Base-by-base conservation (phyloP, 2,329 filamentous ascomycete species). In the Alternaria conjuncta region DNA sequence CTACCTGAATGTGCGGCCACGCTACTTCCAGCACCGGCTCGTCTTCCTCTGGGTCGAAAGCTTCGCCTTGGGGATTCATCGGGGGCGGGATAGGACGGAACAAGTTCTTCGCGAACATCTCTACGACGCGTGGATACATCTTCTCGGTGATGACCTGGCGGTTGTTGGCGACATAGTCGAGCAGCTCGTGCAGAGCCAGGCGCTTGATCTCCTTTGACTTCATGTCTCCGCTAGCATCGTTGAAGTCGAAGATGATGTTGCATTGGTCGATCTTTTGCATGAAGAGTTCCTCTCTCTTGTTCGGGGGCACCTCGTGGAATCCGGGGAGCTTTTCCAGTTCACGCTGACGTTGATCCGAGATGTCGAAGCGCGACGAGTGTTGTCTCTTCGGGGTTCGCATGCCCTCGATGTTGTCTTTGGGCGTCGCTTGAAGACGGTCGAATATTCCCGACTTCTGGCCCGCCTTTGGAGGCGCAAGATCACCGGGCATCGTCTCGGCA, bases 221-320 rank as follows among this genome's bases (percentile, higher is more conserved):
- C 94, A 99, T 98, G 79, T 99, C 96, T 71, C 91, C 94, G 70
- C 93, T 97, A 53, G 95, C 93, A 81, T 99, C 96, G 79, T 98
- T 99, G 84, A 99, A 99, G 83, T 99, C 96, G 79, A 99, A 99
- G 75, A 99, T 99, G 84, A 99, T 96, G 79, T 99, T 99, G 85
- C 96, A 99, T 81, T 99, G 96, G 76, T 98, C 96, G 73, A 99
- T 96, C 86, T 99, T 99, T 79, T 98, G 94, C 94, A 99, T 97
- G 83, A 99, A 99, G 18, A 99, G 88, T 73, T 98, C 95, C 82
- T 97, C 94, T 66, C 96, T 89, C 67, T 95, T 90, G 79, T 97
- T 97, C 15, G 96, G 96, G 11, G 95, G 92, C 25, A 98, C 96
- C 82, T 99, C 96, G 76, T 99, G 96, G 82, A 99, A 99, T 36